Percentiles rank a stretch among this genome's conserved stretches.
These are phyloP conservation scores for Coriaria nepalensis DNA, from an alignment of 306 rosid genomes.

Conservation along the genomic window DNA sequence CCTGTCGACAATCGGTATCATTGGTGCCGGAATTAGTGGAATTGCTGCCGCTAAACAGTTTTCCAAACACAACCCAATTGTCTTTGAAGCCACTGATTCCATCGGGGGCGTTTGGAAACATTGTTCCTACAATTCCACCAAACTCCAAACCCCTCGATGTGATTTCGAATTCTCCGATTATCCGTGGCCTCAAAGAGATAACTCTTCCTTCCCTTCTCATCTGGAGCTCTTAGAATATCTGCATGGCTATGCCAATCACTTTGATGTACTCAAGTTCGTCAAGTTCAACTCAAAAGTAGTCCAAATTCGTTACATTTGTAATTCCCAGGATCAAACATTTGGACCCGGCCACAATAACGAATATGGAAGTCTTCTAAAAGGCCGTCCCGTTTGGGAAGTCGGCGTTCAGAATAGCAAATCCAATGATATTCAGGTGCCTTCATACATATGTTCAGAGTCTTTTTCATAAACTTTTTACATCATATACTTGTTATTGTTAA, in stretches of 20 bases:
- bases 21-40: conserved; percentile 66
- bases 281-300: conserved; percentile 38
- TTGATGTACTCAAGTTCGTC: conserved; percentile 31
- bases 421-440: conserved; percentile 20
- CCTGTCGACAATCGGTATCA: conserved; percentile 32
- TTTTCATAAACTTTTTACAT: background rate
- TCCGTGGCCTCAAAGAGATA: conserved; percentile 42
- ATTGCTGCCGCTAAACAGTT: conserved; percentile 59
- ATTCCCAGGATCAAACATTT: background rate
- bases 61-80: conserved; percentile 24
- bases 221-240: conserved; percentile 37
- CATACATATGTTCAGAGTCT: background rate
- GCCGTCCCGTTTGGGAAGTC: conserved; percentile 35
- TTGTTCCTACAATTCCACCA: conserved; percentile 36
- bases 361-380: conserved; percentile 20
- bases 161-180: conserved; percentile 51
- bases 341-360: background rate
- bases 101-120: conserved; percentile 74
- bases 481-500: background rate
- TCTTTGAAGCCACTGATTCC: conserved; percentile 41
- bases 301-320: conserved; percentile 25
- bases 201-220: conserved; percentile 35
- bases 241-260: conserved; percentile 33
- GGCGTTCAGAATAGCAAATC: conserved; percentile 14
- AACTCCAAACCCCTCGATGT: conserved; percentile 48